These are phyloP conservation scores for Pisolithus orientalis DNA, from an alignment of 768 basidiomycete species.

Conservation along the genomic window DNA sequence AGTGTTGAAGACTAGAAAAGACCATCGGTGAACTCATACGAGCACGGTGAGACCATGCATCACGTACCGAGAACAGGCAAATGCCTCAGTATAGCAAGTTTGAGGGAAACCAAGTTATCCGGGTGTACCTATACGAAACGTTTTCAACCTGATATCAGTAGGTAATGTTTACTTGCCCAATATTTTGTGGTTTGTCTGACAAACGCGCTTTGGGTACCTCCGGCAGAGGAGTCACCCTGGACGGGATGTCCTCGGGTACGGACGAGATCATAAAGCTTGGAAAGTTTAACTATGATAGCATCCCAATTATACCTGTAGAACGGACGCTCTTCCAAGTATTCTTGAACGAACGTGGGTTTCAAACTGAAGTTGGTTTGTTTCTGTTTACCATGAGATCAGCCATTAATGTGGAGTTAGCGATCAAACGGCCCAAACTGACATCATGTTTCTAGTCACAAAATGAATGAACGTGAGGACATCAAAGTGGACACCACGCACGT, in stretches of 20 bases:
- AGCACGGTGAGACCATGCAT: background rate
- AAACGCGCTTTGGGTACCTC: slow-evolving; percentile 94
- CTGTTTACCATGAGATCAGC: slow-evolving; percentile 34
- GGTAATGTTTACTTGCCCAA: slow-evolving; percentile 56
- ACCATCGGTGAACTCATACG: slow-evolving; percentile 2
- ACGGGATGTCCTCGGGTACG: slow-evolving; percentile 93
- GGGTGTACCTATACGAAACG: slow-evolving; percentile 57
- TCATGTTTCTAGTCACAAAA: slow-evolving; percentile 74
- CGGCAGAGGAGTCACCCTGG: slow-evolving; percentile 89
- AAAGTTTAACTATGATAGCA: slow-evolving; percentile 91
- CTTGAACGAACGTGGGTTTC: slow-evolving; percentile 83
- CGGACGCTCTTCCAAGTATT: slow-evolving; percentile 89
- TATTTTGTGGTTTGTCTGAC: slow-evolving; percentile 99
- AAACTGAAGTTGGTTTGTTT: slow-evolving; percentile 87
- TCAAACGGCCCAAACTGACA: slow-evolving; percentile 35
- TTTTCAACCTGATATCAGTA: slow-evolving; percentile 1
- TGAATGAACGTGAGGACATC: slow-evolving; percentile 8
- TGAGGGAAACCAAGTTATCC: slow-evolving; percentile 90
- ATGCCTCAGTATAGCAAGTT: slow-evolving; percentile 87
- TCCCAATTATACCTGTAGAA: slow-evolving; percentile 99
- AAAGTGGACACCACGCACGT: background rate
- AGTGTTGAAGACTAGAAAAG: slow-evolving; percentile 75
- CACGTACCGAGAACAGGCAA: slow-evolving; percentile 85
- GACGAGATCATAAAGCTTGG: slow-evolving; percentile 90
- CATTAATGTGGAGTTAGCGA: background rate